Evolutionary conservation across 805 yeast species (phyloP), one percentile per base, ranked within the genome.

Genomic region (Ogataea sp.): DNA sequence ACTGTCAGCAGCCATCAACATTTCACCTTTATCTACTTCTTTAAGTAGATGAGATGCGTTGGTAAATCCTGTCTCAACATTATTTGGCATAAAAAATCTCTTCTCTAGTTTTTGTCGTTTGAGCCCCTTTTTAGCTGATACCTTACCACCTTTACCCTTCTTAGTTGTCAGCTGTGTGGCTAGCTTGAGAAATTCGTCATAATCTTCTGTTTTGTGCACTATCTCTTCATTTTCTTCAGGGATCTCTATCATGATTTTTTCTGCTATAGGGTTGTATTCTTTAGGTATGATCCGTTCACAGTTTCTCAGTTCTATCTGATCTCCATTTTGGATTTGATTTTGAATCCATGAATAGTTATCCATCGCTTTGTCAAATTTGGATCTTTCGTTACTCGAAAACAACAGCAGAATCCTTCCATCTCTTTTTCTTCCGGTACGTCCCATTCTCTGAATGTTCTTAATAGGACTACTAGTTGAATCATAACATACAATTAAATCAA

Each of bases 361-460:
- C 83, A 86, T 78, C 0, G 97, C 89, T 48, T 80, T 75, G 34
- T 83, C 84, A 55, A 86, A 85, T 53, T 90, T 94, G 6, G 62
- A 52, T 40, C 81, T 75, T 59, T 93, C 99, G 46, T 77, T 77
- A 11, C 82, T 73, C 8, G 96, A 75, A 51, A 90, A 76, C 5
- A 93, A 59, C 28, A 89, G 60, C 4, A 86, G 63, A 2, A 93
- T 84, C 42, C 72, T 74, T 31, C 99, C 99, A 49, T 84, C 87
- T 49, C 96, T 67, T 54, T 87, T 86, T 62, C 99, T 80, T 16
- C 98, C 99, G 0, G 99, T 93, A 63, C 99, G 77, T 21, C 99
- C 99, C 94, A 93, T 87, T 50, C 99, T 67, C 57, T 93, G 99
- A 31, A 93, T 73, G 49, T 84, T 88, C 43, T 94, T 85, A 41